phyloP scores from a whole-genome alignment of 129 eudicot genomes.

The Oenanthe sinensis region DNA sequence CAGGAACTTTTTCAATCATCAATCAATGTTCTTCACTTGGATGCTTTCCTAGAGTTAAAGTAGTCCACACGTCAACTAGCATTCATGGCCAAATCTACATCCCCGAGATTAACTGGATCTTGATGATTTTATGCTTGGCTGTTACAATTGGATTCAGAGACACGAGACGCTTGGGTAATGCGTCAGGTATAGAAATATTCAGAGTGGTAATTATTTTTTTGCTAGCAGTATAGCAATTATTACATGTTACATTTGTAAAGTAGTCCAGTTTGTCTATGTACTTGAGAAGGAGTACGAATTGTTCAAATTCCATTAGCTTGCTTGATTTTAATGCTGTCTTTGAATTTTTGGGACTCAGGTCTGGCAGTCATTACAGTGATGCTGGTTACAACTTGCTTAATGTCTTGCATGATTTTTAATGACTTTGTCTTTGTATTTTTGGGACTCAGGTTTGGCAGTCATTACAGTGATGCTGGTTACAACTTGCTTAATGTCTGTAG shows the following conservation, averaged over 20 bases:
- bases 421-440: neutral
- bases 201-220: neutral
- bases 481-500: slow-evolving; percentile 90
- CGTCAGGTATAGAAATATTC: slow-evolving; percentile 63
- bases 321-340: neutral
- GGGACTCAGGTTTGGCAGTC: slow-evolving; percentile 80
- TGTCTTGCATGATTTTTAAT: slow-evolving; percentile 23
- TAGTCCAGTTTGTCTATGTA: neutral
- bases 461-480: slow-evolving; percentile 97
- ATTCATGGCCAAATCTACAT: slow-evolving; percentile 93
- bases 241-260: neutral
- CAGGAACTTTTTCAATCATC: slow-evolving; percentile 92
- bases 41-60: slow-evolving; percentile 89
- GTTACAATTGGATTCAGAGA: slow-evolving; percentile 92
- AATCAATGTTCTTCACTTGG: slow-evolving; percentile 93
- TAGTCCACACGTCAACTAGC: slow-evolving; percentile 81
- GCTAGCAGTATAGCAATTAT: neutral
- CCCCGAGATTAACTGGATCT: slow-evolving; percentile 88
- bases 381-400: slow-evolving; percentile 95
- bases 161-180: slow-evolving; percentile 84
- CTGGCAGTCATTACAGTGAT: slow-evolving; percentile 91
- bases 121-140: slow-evolving; percentile 87
- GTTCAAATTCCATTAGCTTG: neutral
- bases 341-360: slow-evolving; percentile 39
- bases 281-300: neutral